phyloP scores from a whole-genome alignment of 2,329 filamentous ascomycete species.

The Anisogramma anomala region DNA sequence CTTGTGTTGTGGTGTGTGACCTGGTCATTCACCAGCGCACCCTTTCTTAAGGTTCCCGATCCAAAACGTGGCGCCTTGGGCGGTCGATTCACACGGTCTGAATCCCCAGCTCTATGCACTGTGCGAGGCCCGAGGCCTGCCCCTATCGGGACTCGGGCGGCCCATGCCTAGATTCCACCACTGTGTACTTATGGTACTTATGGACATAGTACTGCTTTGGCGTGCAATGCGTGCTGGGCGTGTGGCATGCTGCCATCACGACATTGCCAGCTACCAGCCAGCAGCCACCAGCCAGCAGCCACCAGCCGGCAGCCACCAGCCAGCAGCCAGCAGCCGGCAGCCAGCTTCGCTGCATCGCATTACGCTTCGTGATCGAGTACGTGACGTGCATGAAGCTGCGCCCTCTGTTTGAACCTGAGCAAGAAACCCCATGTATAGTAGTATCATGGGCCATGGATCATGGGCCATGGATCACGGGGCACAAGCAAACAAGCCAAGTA shows the following conservation, averaged over 20 bases:
- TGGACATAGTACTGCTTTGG: too few species aligned
- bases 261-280: too few species aligned
- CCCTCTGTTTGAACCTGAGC: conserved; percentile 1
- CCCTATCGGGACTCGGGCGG: conserved; percentile 1
- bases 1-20: conserved; percentile 8
- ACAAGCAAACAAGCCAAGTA: neutral
- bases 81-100: conserved; percentile 10
- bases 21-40: conserved; percentile 5
- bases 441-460: too few species aligned
- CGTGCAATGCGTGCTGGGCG: neutral
- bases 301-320: too few species aligned
- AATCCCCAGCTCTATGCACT: neutral
- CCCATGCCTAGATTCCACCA: too few species aligned
- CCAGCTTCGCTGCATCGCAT: too few species aligned
- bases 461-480: too few species aligned
- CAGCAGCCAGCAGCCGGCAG: too few species aligned
- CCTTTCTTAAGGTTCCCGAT: neutral
- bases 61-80: conserved; percentile 13
- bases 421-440: conserved; percentile 3
- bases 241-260: neutral
- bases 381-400: conserved; percentile 10
- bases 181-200: too few species aligned
- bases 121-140: neutral
- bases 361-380: too few species aligned
- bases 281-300: too few species aligned